Evolutionary conservation across 2,329 filamentous ascomycete species (phyloP), one percentile per base, ranked within the genome.

Genomic region (Botrytis fragariae): DNA sequence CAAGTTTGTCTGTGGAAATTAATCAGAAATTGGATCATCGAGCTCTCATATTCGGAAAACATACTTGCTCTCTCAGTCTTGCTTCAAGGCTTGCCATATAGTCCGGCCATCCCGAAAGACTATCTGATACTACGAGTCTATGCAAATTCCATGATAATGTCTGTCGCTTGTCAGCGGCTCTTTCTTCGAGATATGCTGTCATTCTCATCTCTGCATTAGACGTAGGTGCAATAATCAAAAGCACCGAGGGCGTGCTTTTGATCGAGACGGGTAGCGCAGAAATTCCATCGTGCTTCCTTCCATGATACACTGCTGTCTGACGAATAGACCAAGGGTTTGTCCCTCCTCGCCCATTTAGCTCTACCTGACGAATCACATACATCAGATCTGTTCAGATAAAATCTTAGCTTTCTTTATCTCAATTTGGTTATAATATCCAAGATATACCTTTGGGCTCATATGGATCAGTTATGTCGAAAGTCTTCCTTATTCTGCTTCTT

Each of bases 301-400:
- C 48, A 68, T 84, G 82, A 72, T 84, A 82, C 5, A 83, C 74
- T 18, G 79, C 81, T 12, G 80, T 81, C 69, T 84, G 81, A 2
- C 83, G 79, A 54, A 84, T 80, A 0, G 81, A 82, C 83, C 83
- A 84, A 25, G 74, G 71, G 64, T 74, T 54, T 10, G 48, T 35
- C 32, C 18, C 20, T 37, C 61, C 64, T 39, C 74, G 69, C 9
- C 72, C 57, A 37, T 77, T 76, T 10, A 74, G 45, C 48, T 78
- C 76, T 16, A 74, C 77, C 54, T 74, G 60, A 14, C 77, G 74
- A n/a, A 78, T 42, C 32, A 77, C 71, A 60, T 78, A 77, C 3
- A 73, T 62, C 51, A 42, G 70, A 60, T 77, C 77, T 77, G 57
- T 44, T 54, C 8, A 45, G 16, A n/a, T 32, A 51, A 37, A 54